Percentiles rank a stretch among this genome's conserved stretches.
Evolutionary conservation across 1,284 basidiomycete genomes (phyloP).

Genomic region (Pseudozyma tsukubaensis): DNA sequence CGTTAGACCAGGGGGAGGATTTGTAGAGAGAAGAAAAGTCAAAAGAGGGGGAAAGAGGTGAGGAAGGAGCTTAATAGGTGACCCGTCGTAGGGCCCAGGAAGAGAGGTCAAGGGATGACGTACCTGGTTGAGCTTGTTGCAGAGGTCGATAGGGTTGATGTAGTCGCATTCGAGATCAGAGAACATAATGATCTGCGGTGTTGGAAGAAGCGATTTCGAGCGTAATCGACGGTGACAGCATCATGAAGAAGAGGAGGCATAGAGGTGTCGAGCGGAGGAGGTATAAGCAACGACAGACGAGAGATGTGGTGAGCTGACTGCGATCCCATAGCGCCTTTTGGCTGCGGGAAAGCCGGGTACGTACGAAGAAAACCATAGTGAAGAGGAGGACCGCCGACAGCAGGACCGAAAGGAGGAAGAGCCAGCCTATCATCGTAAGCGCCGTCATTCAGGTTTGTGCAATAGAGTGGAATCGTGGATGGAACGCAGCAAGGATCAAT

Average conservation of each 20-base stretch:
- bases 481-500: no score
- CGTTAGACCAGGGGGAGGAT: not conserved
- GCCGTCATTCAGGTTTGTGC: not conserved
- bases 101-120: slow-evolving; percentile 23
- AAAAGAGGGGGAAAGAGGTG: not conserved
- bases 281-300: not conserved
- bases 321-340: no score
- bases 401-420: slow-evolving; percentile 66
- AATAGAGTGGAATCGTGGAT: no score
- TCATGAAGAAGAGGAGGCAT: not conserved
- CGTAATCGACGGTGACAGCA: not conserved
- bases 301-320: slow-evolving; percentile 9
- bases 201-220: not conserved
- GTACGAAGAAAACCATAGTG: slow-evolving; percentile 68
- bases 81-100: not conserved
- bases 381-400: slow-evolving; percentile 66
- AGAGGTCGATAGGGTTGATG: slow-evolving; percentile 99
- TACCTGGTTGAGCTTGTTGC: slow-evolving; percentile 99
- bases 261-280: not conserved
- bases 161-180: slow-evolving; percentile 75
- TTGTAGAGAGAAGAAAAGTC: not conserved
- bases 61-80: not conserved
- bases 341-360: slow-evolving; percentile 13
- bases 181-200: slow-evolving; percentile 95
- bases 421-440: slow-evolving; percentile 53